Percentiles rank a stretch among this genome's conserved stretches.
Evolutionary conservation across 768 basidiomycete genomes (phyloP).

Genomic region (Lentinula sp.): DNA sequence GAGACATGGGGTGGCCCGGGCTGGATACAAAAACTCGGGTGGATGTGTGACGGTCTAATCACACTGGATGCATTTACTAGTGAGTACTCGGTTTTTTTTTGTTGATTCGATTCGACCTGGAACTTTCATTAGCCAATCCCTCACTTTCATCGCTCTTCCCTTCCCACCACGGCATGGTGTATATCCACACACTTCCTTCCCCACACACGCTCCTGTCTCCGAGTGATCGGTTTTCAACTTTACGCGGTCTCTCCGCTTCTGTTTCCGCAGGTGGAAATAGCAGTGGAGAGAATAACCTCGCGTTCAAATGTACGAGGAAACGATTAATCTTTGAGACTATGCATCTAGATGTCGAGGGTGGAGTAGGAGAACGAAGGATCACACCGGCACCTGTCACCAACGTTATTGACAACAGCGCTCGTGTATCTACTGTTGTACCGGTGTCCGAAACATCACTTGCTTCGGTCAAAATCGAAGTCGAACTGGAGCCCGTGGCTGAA

Average conservation of each 20-base stretch:
- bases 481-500: conserved; percentile 13
- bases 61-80: conserved; percentile 77
- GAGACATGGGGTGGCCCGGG: conserved; percentile 56
- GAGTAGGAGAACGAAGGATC: conserved; percentile 71
- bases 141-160: conserved; percentile 70
- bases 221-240: conserved; percentile 75
- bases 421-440: conserved; percentile 1
- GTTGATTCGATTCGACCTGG: not conserved
- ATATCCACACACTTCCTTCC: conserved; percentile 70
- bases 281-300: conserved; percentile 93
- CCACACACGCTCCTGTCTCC: conserved; percentile 69
- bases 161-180: conserved; percentile 80
- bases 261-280: conserved; percentile 41
- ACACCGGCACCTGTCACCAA: conserved; percentile 31
- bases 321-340: conserved; percentile 87
- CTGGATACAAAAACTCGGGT: conserved; percentile 76
- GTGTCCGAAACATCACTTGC: conserved; percentile 20
- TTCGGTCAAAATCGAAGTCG: conserved; percentile 39
- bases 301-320: conserved; percentile 88
- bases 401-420: conserved; percentile 9
- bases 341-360: conserved; percentile 84
- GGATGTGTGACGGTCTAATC: conserved; percentile 72
- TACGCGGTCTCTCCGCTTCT: conserved; percentile 72
- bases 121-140: conserved; percentile 58
- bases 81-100: conserved; percentile 27